phyloP scores from a whole-genome alignment of 352 stramenopile genomes.

The Globisporangium cylindrosporum region DNA sequence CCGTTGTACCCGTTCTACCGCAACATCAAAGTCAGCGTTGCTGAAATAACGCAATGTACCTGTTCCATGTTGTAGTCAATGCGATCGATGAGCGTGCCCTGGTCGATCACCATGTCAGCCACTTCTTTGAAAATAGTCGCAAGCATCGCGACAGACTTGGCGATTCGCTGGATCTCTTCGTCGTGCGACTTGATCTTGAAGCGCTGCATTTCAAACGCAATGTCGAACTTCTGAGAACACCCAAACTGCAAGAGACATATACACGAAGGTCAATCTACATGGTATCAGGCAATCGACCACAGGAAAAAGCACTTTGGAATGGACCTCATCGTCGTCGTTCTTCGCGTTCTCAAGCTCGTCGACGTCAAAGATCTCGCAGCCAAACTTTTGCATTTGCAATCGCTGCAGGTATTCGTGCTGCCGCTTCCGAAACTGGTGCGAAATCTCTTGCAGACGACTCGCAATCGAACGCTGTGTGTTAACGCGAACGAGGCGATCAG shows the following conservation, averaged over 20 bases:
- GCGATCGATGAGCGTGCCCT: slow-evolving; percentile 77
- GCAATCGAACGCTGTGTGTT: slow-evolving; percentile 75
- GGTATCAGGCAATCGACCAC: neutral
- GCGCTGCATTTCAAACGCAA: slow-evolving; percentile 27
- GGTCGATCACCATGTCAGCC: slow-evolving; percentile 80
- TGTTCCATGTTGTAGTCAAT: slow-evolving; percentile 90
- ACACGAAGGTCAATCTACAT: neutral
- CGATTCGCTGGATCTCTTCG: slow-evolving; percentile 75
- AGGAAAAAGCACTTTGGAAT: neutral
- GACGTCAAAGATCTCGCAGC: slow-evolving; percentile 59
- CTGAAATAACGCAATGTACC: slow-evolving; percentile 26
- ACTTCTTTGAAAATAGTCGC: slow-evolving; percentile 80
- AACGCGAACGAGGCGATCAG: slow-evolving; percentile 53
- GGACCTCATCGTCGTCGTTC: slow-evolving; percentile 2
- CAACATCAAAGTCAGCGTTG: neutral
- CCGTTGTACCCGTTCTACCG: too few relatives aligned
- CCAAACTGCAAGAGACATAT: neutral
- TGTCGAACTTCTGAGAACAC: slow-evolving; percentile 26
- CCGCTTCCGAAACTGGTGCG: slow-evolving; percentile 51
- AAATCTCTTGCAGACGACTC: slow-evolving; percentile 57
- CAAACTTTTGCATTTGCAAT: slow-evolving; percentile 72
- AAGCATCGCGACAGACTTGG: slow-evolving; percentile 60
- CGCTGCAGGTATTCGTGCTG: slow-evolving; percentile 75
- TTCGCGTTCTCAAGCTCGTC: slow-evolving; percentile 22
- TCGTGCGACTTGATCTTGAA: slow-evolving; percentile 63